phyloP scores from a whole-genome alignment of 208 protist species.

The Plasmodiophora brassicae region DNA sequence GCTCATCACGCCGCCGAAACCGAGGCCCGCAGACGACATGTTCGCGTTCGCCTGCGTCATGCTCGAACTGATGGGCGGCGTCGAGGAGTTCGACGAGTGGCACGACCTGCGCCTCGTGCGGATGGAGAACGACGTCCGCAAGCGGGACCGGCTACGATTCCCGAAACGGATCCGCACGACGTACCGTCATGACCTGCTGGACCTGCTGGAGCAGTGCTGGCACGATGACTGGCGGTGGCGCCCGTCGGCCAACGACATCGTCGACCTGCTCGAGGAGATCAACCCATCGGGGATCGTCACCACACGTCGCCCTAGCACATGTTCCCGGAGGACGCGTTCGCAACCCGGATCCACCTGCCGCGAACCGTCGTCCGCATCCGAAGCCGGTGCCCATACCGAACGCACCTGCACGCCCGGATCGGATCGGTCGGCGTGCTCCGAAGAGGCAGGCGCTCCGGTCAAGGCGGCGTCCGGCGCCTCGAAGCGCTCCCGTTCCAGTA shows the following conservation, averaged over 20 bases:
- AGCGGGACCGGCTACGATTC: neutral
- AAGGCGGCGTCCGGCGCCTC: too few species aligned
- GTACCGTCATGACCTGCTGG: neutral
- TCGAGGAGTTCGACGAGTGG: neutral
- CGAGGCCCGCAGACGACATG: neutral
- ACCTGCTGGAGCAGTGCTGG: neutral
- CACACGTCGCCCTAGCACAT: too few species aligned
- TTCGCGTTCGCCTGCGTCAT: slow-evolving; percentile 27
- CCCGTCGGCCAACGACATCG: neutral
- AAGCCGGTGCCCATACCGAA: too few species aligned
- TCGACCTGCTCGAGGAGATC: neutral
- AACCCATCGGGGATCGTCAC: too few species aligned
- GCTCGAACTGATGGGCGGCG: neutral
- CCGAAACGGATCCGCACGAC: neutral
- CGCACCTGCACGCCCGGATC: too few species aligned
- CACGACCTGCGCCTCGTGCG: neutral
- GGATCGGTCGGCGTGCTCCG: too few species aligned
- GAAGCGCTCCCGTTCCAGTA: too few species aligned
- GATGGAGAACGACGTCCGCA: too few species aligned
- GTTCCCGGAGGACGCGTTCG: too few species aligned
- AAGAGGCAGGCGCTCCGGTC: too few species aligned
- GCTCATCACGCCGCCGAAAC: neutral
- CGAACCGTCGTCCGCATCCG: too few species aligned
- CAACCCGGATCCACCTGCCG: too few species aligned
- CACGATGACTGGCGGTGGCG: neutral